Base-by-base conservation (phyloP, 805 yeast species). In the Clavispora carvajalis region DNA sequence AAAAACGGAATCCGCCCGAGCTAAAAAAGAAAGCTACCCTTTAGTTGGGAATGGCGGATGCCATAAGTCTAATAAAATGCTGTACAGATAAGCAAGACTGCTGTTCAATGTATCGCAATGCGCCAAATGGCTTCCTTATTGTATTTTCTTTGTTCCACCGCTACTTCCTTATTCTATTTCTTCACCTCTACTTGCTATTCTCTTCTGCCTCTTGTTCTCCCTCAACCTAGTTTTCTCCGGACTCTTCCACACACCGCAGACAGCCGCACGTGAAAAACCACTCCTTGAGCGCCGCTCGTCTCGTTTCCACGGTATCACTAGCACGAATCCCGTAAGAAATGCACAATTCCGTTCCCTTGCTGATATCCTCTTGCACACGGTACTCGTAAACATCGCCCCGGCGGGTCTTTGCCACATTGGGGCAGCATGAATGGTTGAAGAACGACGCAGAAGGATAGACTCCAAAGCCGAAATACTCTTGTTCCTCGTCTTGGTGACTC, bases 191-290 rank as follows among this genome's bases (percentile, higher is more conserved):
- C n/a, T n/a, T n/a, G n/a, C 23, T 22, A 22, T 22, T 22, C 23
- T 11, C 10, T 8, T 5, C 26, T 23, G 15, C 12, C 31, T 7
- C n/a, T n/a, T n/a, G n/a, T n/a, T n/a, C n/a, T n/a, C n/a, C n/a
- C n/a, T n/a, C n/a, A n/a, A 22, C 7, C 15, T n/a, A 39, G 5
- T 8, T 19, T 26, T 33, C 18, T 5, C n/a, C 35, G 3, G 37
- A 23, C 22, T 41, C 45, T 4, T 17, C 47, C 43, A 23, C 17
- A 53, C 86, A 80, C 38, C 71, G 64, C 1, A 41, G 51, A 54
- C 85, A 81, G 2, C 59, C 62, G 54, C 86, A 81, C 12, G 59
- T 59, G 47, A 81, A 81, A 49, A 78, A 79, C 86, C 86, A 81
- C 34, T 70, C 74, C 16, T 50, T 54, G 43, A 81, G 56, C 10